Evolutionary conservation across 2,329 filamentous ascomycete genomes (phyloP), one percentile per base, ranked within the genome.

Genomic region (Xenosphaeropsis pyriputrescens): DNA sequence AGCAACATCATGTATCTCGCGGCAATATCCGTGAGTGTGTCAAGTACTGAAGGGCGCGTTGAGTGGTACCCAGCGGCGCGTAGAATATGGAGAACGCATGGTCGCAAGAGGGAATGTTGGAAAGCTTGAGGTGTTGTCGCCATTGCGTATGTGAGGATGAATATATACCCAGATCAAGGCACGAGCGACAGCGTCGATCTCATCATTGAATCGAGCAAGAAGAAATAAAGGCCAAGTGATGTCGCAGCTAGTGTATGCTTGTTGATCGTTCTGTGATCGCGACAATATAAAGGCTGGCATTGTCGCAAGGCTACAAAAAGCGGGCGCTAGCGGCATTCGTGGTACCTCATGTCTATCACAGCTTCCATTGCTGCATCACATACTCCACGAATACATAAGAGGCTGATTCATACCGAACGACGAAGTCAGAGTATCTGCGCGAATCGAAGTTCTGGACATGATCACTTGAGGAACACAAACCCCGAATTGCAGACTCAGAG

Each of bases 41-140:
- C 88, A 40, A 95, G 67, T 6, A 93, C 86, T 3, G 80, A 79
- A 2, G 85, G 79, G 39, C 77, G 77, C 36, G 85, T 83, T 32
- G 79, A 70, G 56, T 93, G 84, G 62, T 93, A 96, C 55, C 89
- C 89, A 17, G 85, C 80, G 19, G 88, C 85, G 53, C 89, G 85
- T 37, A 96, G 75, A 51, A 93, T 89, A 60, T 95, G 86, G 41
- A 96, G 75, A 43, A 95, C 75, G 35, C 79, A 79, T 2, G 89
- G 89, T 32, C 86, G 85, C 40, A 96, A 70, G 45, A 94, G 78
- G 43, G 83, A 79, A 59, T 85, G 79, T 61, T 80, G 72, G 35
- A 82, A 64, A 43, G 64, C 59, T 39, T 60, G 57, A 34, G 61
- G 58, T 13, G 63, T 60, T 57, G 66, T 68, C 40, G 51, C 39